phyloP scores from a whole-genome alignment of 1,284 basidiomycete genomes.

The Cutaneotrichosporon sp. region DNA sequence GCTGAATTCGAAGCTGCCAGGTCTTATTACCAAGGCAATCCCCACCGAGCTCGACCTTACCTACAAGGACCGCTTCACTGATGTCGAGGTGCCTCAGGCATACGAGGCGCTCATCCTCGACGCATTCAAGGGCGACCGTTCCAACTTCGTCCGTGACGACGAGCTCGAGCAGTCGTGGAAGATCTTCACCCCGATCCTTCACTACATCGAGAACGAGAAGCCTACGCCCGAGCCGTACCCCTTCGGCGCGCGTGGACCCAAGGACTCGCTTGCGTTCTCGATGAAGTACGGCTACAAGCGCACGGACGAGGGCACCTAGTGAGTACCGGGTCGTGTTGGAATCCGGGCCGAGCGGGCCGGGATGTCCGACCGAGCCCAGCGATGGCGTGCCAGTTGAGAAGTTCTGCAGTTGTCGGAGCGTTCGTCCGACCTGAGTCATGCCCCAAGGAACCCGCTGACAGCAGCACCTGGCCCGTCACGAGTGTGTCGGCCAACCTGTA shows the following conservation, averaged over 20 bases:
- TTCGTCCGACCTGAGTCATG: not conserved
- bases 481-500: slow-evolving; percentile 40
- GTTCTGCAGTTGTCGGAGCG: not conserved
- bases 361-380: too few relatives aligned
- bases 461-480: slow-evolving; percentile 42
- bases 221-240: slow-evolving; percentile 73
- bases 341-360: not conserved
- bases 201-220: slow-evolving; percentile 67
- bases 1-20: slow-evolving; percentile 89
- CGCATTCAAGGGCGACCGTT: slow-evolving; percentile 66
- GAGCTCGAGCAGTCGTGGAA: slow-evolving; percentile 95
- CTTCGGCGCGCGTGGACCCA: slow-evolving; percentile 91
- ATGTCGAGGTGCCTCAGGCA: slow-evolving; percentile 85
- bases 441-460: not conserved
- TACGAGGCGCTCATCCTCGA: slow-evolving; percentile 91
- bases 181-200: slow-evolving; percentile 92
- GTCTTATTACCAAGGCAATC: slow-evolving; percentile 80
- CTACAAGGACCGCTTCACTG: slow-evolving; percentile 89
- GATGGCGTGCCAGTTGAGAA: not conserved
- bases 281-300: slow-evolving; percentile 75
- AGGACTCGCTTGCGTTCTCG: slow-evolving; percentile 74
- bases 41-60: slow-evolving; percentile 96
- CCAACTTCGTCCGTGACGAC: slow-evolving; percentile 84
- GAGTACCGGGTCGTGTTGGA: not conserved
- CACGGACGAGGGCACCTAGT: slow-evolving; percentile 65